Evolutionary conservation across 2,329 filamentous ascomycete genomes (phyloP), one percentile per base, ranked within the genome.

Genomic region (Ophiocordyceps australis): DNA sequence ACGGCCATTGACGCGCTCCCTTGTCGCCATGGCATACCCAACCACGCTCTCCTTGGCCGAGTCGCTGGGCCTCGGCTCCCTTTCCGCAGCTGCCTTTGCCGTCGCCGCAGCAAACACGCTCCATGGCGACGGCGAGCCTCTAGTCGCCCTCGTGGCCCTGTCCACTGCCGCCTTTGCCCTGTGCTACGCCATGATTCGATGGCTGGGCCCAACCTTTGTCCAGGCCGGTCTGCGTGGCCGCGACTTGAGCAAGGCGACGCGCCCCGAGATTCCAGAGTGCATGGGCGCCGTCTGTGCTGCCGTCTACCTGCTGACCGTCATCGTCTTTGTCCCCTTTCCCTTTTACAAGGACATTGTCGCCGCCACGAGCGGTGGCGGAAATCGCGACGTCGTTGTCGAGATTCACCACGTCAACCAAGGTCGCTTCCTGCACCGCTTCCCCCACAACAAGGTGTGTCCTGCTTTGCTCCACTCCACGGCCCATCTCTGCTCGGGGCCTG

Each of bases 311-410:
- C 63, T 98, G 36, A 67, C 74, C 25, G 65, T 95, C 37, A 91
- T 95, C 37, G 57, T 82, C 34, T 98, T 98, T 49, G 83, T 95
- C 30, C 89, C 89, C 0, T 93, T 94, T 51, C 80, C 85, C 2
- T 95, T 98, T 50, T 95, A 94, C 60, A 92, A 94, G 54, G 86
- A 95, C 47, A 91, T 98, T 37, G 85, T 94, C 15, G 80, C 82
- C 11, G 83, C 85, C 20, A 95, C 89, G 13, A 92, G 82, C 36
- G 89, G 85, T 34, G 85, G 83, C 35, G 85, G 85, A 25, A 94
- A 94, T 50, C 65, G 80, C 35, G 86, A 94, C 54, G 72, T 89
- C 5, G 77, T 91, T 9, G 52, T 82, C 39, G 69, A 79, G 44
- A 56, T 71, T 23, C 66, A 76, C 35, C 62, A 80, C 34, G 70